These are phyloP conservation scores for Gastrodia elata DNA, from an alignment of 106 monocot genomes.

Conservation along the genomic window DNA sequence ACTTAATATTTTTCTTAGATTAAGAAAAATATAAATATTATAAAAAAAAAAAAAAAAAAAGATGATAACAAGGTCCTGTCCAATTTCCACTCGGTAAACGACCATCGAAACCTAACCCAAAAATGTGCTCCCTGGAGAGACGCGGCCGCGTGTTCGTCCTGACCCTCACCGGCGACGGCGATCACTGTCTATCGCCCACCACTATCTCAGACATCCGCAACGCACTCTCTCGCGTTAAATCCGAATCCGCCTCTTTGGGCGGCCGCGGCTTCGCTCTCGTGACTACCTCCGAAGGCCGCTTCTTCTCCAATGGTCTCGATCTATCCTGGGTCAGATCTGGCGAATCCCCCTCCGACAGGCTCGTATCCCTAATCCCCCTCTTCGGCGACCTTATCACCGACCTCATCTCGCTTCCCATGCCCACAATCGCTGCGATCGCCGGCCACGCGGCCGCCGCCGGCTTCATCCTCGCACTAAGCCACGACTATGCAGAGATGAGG, in stretches of 20 bases:
- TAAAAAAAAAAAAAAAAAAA: too few species aligned
- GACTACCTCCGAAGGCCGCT: conserved; percentile 39
- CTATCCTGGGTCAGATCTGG: conserved; percentile 39
- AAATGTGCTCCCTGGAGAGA: conserved; percentile 59
- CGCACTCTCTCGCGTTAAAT: conserved; percentile 36
- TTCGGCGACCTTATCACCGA: conserved; percentile 32
- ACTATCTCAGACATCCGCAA: conserved; percentile 25
- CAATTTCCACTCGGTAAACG: too few species aligned
- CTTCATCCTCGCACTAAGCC: conserved; percentile 37
- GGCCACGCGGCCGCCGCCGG: conserved; percentile 66
- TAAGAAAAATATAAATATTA: too few species aligned
- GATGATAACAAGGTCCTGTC: too few species aligned
- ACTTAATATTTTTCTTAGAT: too few species aligned
- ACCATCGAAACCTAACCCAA: too few species aligned
- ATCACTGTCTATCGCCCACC: conserved; percentile 48
- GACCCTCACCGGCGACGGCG: conserved; percentile 49
- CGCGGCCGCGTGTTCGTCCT: conserved; percentile 55
- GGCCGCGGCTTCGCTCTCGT: conserved; percentile 34
- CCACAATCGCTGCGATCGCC: conserved; percentile 54
- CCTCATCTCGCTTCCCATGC: conserved; percentile 56
- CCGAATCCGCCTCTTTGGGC: conserved; percentile 14
- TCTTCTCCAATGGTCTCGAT: conserved; percentile 86
- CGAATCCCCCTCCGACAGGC: conserved; percentile 21
- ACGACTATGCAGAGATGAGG: conserved; percentile 48
- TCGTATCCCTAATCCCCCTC: conserved; percentile 19